Percentiles rank a stretch among this genome's conserved stretches.
Conservation (phyloP, 164 flowering plant genomes). For the Nymphaea colorata region DNA sequence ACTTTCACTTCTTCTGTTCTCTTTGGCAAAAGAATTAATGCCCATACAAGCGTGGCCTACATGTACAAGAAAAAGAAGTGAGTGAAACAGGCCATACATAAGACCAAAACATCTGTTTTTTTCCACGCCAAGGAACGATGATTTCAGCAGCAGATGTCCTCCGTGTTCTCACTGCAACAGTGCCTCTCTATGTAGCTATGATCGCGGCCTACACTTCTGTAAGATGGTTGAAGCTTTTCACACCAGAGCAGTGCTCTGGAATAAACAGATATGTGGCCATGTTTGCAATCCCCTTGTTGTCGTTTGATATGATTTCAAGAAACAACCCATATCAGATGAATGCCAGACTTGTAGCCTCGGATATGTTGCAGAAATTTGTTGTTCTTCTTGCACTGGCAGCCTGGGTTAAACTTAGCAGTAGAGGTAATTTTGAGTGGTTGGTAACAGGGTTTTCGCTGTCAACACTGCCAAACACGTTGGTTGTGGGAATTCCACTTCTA, state of each 20-base stretch:
- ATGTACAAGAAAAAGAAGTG: conserved; percentile 16
- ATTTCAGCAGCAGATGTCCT: conserved; percentile 38
- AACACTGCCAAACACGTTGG: conserved; percentile 67
- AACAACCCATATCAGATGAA: conserved; percentile 68
- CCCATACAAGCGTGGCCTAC: conserved; percentile 13
- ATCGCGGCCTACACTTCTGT: conserved; percentile 51
- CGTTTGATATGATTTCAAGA: conserved; percentile 46
- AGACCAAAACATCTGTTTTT: not conserved
- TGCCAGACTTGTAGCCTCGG: conserved; percentile 45
- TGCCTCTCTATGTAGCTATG: conserved; percentile 65
- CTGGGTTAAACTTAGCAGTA: conserved; percentile 24
- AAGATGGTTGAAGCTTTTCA: conserved; percentile 67
- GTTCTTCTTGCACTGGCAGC: conserved; percentile 26
- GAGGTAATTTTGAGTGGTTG: conserved; percentile 35
- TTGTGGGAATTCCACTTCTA: conserved; percentile 71
- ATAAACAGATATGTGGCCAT: conserved; percentile 81
- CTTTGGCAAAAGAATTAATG: conserved; percentile 4
- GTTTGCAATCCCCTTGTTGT: conserved; percentile 59
- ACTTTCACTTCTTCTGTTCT: conserved; percentile 3
- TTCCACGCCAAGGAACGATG: conserved; percentile 22
- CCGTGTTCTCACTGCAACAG: conserved; percentile 48
- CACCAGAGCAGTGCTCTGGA: conserved; percentile 75
- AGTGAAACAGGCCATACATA: conserved; percentile 4
- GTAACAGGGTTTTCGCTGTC: conserved; percentile 67
- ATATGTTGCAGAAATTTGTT: conserved; percentile 51